Evolutionary conservation across 2,329 filamentous ascomycete species (phyloP).

Genomic region (Elsinoe australis): DNA sequence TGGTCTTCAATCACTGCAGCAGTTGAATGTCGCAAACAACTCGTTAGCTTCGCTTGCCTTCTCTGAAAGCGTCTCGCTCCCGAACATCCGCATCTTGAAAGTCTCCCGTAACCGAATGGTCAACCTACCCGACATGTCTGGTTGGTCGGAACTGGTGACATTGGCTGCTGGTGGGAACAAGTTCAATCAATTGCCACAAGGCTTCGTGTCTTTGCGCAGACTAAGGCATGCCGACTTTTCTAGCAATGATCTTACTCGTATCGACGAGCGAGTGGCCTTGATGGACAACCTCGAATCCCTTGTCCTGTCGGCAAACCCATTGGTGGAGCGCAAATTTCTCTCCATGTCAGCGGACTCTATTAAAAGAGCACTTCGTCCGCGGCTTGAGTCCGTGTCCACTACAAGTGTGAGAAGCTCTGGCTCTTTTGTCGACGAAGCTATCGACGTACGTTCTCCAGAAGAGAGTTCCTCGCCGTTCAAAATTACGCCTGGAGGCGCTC

Average conservation of each 20-base stretch:
- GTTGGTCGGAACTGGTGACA: slow-evolving; percentile 65
- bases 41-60: slow-evolving; percentile 51
- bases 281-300: slow-evolving; percentile 74
- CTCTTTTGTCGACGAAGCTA: slow-evolving; percentile 21
- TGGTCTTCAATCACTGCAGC: slow-evolving; percentile 53
- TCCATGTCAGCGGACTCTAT: slow-evolving; percentile 73
- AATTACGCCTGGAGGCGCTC: slow-evolving; percentile 29
- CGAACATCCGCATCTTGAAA: slow-evolving; percentile 64
- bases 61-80: slow-evolving; percentile 51
- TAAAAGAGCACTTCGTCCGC: slow-evolving; percentile 62
- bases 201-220: slow-evolving; percentile 59
- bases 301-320: slow-evolving; percentile 77
- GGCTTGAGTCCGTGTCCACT: slow-evolving; percentile 49
- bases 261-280: slow-evolving; percentile 68
- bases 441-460: slow-evolving; percentile 20
- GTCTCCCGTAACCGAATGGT: slow-evolving; percentile 76
- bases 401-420: slow-evolving; percentile 25
- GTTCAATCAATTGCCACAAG: slow-evolving; percentile 65
- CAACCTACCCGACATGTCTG: slow-evolving; percentile 62
- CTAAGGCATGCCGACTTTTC: slow-evolving; percentile 75
- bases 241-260: slow-evolving; percentile 68
- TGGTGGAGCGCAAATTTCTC: slow-evolving; percentile 79
- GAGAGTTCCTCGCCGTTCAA: slow-evolving; percentile 23
- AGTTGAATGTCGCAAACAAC: slow-evolving; percentile 71
- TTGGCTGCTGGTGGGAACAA: slow-evolving; percentile 76